phyloP scores from a whole-genome alignment of 768 basidiomycete species.

The Crassisporium funariophilum region DNA sequence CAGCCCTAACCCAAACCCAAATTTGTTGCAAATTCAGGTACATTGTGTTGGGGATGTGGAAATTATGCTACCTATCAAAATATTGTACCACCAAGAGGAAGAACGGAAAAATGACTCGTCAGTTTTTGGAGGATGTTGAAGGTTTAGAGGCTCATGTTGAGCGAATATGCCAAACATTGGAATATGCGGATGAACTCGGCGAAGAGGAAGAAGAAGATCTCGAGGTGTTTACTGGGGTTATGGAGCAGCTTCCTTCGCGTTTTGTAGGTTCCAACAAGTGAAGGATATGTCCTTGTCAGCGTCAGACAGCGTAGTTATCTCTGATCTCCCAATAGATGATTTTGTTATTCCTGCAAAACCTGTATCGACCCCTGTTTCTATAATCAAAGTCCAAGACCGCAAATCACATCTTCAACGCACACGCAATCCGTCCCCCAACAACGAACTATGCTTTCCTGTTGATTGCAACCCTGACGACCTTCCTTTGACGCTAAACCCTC shows the following conservation, averaged over 20 bases:
- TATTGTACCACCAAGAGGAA: slow-evolving; percentile 5
- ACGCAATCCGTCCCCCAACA: neutral
- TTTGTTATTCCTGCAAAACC: neutral
- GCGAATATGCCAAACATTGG: neutral
- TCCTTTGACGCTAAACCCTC: too few species aligned
- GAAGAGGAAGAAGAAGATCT: neutral
- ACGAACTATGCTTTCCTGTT: too few species aligned
- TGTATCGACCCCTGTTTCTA: neutral
- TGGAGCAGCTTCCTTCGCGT: neutral
- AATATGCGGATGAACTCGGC: neutral
- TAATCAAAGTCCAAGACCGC: neutral
- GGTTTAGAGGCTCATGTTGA: neutral
- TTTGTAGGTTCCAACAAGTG: slow-evolving; percentile 12
- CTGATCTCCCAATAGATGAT: neutral
- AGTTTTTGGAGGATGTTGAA: neutral
- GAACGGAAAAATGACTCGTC: neutral
- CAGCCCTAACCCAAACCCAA: too few species aligned
- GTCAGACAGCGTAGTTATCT: neutral
- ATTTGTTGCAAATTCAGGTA: too few species aligned
- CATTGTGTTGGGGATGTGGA: slow-evolving; percentile 7
- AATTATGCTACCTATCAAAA: neutral
- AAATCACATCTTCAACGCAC: neutral
- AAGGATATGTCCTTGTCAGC: slow-evolving; percentile 4
- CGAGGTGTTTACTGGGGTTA: neutral
- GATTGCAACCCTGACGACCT: too few species aligned